Conservation (phyloP, 345 rosid species). For the Reutealis trisperma region DNA sequence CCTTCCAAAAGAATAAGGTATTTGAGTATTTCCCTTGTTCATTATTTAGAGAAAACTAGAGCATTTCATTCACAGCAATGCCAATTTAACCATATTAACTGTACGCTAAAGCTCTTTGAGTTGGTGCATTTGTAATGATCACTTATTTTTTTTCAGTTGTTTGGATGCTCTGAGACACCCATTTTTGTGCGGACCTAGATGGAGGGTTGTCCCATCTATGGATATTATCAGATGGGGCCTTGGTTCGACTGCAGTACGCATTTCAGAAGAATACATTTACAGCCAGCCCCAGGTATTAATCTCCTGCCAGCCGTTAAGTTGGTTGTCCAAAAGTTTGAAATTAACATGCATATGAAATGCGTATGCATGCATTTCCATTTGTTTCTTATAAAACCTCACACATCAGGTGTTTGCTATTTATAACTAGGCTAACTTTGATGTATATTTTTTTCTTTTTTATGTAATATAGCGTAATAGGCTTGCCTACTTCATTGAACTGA, state of each 20-base stretch:
- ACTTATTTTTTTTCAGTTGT: slow-evolving; percentile 49
- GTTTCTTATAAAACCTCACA: background rate
- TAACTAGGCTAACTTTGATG: slow-evolving; percentile 22
- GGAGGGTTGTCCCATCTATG: slow-evolving; percentile 89
- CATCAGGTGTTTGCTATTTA: background rate
- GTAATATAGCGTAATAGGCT: slow-evolving; percentile 68
- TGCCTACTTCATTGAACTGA: slow-evolving; percentile 75
- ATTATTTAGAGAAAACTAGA: background rate
- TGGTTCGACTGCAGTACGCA: slow-evolving; percentile 88
- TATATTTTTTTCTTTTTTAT: too few species aligned
- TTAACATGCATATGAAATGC: too few species aligned
- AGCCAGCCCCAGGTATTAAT: slow-evolving; percentile 65
- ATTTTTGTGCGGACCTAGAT: slow-evolving; percentile 90
- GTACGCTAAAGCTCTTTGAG: background rate
- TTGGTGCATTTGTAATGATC: slow-evolving; percentile 2
- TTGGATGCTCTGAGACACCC: slow-evolving; percentile 94
- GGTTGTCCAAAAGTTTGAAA: background rate
- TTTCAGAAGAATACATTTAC: slow-evolving; percentile 87
- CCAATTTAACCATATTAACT: background rate
- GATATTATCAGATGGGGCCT: slow-evolving; percentile 95
- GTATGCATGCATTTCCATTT: background rate
- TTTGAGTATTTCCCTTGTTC: slow-evolving; percentile 39
- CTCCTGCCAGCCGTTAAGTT: background rate
- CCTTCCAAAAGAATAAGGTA: slow-evolving; percentile 84
- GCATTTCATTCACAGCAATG: background rate